Evolutionary conservation across 2,329 filamentous ascomycete genomes (phyloP).

Genomic region (Neocatenulostroma microsporum): DNA sequence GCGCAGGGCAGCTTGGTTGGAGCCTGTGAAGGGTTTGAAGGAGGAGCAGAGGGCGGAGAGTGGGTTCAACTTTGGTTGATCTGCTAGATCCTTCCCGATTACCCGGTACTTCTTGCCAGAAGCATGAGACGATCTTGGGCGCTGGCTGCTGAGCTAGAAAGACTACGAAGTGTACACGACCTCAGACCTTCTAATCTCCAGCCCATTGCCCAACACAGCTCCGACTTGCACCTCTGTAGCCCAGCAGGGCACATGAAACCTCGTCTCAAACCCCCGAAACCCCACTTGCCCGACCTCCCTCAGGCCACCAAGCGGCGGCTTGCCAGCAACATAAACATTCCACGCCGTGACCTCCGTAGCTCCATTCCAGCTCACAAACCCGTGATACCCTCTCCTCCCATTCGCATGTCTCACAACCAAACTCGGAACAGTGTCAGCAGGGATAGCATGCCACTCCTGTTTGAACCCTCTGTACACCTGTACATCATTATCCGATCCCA

Average conservation of each 20-base stretch:
- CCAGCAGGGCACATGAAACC: conserved; percentile 12
- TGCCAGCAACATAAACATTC: conserved; percentile 15
- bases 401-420: conserved; percentile 2
- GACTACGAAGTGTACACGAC: too few relatives aligned
- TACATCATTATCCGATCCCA: conserved; percentile 11
- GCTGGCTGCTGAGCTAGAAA: too few relatives aligned
- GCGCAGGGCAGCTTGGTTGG: too few relatives aligned
- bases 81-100: too few relatives aligned
- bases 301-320: conserved; percentile 1
- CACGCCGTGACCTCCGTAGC: conserved; percentile 20
- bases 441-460: conserved; percentile 17
- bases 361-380: conserved; percentile 23
- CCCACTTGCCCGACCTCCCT: conserved; percentile 5
- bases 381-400: conserved; percentile 4
- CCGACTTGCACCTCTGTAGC: conserved; percentile 15
- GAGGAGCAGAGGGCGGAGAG: too few relatives aligned
- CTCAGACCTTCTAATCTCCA: conserved; percentile 8
- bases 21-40: too few relatives aligned
- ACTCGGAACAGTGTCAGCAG: conserved; percentile 4
- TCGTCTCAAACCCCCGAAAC: conserved; percentile 15
- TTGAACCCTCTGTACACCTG: conserved; percentile 20
- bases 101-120: too few relatives aligned
- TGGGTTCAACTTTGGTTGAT: too few relatives aligned
- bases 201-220: conserved; percentile 11
- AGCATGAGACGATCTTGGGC: too few relatives aligned